These are phyloP conservation scores for Talaromyces sp. DNA, from an alignment of 2,329 filamentous ascomycete species.

Conservation along the genomic window DNA sequence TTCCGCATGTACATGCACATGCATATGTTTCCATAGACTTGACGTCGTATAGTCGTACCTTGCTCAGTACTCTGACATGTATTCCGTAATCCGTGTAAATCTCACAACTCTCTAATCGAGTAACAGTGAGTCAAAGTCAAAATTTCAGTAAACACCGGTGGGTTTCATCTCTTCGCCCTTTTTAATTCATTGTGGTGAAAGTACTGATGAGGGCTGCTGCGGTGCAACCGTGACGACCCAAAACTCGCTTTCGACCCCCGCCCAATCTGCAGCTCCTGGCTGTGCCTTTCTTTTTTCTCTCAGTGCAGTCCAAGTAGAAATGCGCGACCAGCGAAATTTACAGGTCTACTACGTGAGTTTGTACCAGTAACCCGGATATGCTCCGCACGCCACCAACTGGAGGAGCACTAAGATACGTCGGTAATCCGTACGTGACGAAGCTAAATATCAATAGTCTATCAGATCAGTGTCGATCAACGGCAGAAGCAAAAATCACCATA, in stretches of 20 bases:
- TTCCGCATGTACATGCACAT: no score
- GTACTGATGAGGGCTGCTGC: neutral
- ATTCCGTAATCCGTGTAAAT: neutral
- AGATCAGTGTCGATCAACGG: conserved; percentile 16
- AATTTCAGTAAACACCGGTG: no score
- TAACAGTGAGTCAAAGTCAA: neutral
- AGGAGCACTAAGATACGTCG: neutral
- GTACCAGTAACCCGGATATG: conserved; percentile 7
- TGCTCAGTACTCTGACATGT: neutral
- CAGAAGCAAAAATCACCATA: neutral
- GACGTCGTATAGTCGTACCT: neutral
- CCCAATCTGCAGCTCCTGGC: neutral
- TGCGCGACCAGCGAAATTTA: neutral
- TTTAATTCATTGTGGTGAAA: neutral
- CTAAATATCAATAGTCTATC: conserved; percentile 19
- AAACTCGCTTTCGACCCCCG: neutral
- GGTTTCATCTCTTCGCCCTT: neutral
- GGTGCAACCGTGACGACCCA: conserved; percentile 2
- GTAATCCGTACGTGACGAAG: neutral
- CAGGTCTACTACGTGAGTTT: neutral
- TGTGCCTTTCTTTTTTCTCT: neutral
- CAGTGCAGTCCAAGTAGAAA: neutral
- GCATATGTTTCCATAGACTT: neutral
- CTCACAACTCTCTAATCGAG: neutral
- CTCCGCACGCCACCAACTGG: neutral